phyloP scores from a whole-genome alignment of 179 eudicot genomes.

The Beta lomatogona region DNA sequence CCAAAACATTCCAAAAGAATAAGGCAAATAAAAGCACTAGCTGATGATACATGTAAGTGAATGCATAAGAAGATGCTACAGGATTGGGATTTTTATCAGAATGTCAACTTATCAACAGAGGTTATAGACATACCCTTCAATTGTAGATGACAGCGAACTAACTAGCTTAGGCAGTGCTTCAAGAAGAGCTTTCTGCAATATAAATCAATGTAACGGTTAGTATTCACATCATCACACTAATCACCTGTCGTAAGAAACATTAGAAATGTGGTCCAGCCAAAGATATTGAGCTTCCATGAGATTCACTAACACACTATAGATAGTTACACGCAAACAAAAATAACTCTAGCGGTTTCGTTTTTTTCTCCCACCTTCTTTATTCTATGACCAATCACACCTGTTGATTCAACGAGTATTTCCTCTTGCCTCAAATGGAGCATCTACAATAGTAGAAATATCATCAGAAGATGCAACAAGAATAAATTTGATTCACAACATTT shows the following conservation, averaged over 20 bases:
- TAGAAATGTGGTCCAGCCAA: background rate
- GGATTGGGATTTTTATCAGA: background rate
- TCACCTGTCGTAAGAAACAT: background rate
- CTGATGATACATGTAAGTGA: constrained; percentile 2
- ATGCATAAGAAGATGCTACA: background rate
- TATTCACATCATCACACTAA: constrained; percentile 13
- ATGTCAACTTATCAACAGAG: constrained; percentile 8
- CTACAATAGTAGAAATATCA: constrained; percentile 33
- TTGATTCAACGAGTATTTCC: constrained; percentile 87
- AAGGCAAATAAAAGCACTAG: background rate
- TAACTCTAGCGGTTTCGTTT: background rate
- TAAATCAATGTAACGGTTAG: constrained; percentile 11
- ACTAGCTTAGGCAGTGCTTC: constrained; percentile 75
- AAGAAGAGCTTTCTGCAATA: constrained; percentile 81
- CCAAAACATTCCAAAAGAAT: constrained; percentile 1
- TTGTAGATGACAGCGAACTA: constrained; percentile 56
- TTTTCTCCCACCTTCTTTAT: constrained; percentile 72
- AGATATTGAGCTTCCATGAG: background rate
- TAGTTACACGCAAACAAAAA: background rate
- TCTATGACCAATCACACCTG: constrained; percentile 95
- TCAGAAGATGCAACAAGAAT: constrained; percentile 9
- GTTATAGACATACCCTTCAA: constrained; percentile 61
- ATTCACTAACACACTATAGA: background rate
- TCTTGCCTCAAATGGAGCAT: constrained; percentile 62
- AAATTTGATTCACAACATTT: background rate